Percentiles rank a stretch among this genome's conserved stretches.
Conservation (phyloP, 2,329 filamentous ascomycete species). For the Venturia pyrina region DNA sequence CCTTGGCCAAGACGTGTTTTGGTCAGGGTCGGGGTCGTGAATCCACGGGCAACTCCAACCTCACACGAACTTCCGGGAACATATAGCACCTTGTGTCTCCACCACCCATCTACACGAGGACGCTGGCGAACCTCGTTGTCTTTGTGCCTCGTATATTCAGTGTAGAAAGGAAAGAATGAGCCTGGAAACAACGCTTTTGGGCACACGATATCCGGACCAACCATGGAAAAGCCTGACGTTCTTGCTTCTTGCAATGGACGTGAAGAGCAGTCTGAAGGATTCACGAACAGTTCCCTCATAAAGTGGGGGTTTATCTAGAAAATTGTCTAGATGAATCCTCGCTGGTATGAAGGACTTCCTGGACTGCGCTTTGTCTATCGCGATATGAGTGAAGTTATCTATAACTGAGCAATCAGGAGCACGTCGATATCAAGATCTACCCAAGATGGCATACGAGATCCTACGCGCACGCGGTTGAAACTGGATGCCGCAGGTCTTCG, state of each 20-base stretch:
- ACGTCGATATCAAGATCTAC: too few relatives aligned
- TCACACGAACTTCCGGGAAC: background rate
- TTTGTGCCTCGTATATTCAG: background rate
- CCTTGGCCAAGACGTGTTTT: background rate
- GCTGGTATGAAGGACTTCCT: background rate
- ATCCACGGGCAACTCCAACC: background rate
- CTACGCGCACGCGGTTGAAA: too few relatives aligned
- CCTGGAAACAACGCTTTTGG: background rate
- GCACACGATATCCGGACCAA: background rate
- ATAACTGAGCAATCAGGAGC: too few relatives aligned
- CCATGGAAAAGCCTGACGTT: background rate
- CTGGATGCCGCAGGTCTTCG: background rate
- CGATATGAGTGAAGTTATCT: too few relatives aligned
- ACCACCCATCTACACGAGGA: background rate
- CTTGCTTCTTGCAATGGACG: slow-evolving; percentile 1
- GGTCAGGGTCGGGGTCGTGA: background rate
- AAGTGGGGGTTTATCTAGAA: background rate
- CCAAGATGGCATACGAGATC: too few relatives aligned
- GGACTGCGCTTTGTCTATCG: background rate
- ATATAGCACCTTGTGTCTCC: background rate
- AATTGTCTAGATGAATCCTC: background rate
- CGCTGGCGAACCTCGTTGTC: background rate
- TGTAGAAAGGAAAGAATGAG: background rate
- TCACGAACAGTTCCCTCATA: background rate
- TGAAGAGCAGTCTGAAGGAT: background rate